Evolutionary conservation across 495 filamentous ascomycete species (phyloP), one percentile per base, ranked within the genome.

Genomic region (Tetracladium marchalianum): DNA sequence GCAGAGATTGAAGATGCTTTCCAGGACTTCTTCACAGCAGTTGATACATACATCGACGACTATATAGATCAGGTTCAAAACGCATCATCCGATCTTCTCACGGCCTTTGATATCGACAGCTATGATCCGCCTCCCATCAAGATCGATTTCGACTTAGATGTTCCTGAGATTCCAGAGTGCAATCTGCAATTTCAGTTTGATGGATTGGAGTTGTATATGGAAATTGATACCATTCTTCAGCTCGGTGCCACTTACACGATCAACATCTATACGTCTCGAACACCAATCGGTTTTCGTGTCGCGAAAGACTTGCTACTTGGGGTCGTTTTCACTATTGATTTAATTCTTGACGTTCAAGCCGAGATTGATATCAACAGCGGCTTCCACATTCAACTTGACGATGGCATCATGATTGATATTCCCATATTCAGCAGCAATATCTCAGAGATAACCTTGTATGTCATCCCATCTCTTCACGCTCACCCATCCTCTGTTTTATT

Each of bases 311-410:
- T 69, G 13, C 53, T 56, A 10, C 44, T 69, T 1, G 74, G 72
- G 0, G 57, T 68, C 10, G 49, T 71, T 19, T 65, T 73, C 39
- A 53, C 62, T 15, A 51, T 74, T 13, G 71, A 75, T 47, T 48
- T 77, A 38, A 68, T 77, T 27, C 53, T 77, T 10, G 66, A 61
- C 36, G 68, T 61, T 5, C 55, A 70, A 8, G 56, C 62, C 1
- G 59, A 68, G 41, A 62, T 76, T 33, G 66, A 72, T 43, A 70
- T 78, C 35, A 66, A 64, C 44, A 69, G 60, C 42, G 75, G 72
- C 1, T 65, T 78, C 35, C 73, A 77, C 45, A 62, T 77, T 44
- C 64, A 67, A 50, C 57, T 76, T 2, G 66, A 77, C 11, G 67
- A 73, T 39, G 64, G 65, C 0, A 45, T 72, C 18, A 51, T 51